Conservation (phyloP, 78 protist species). For the Bigelowiella natans region DNA sequence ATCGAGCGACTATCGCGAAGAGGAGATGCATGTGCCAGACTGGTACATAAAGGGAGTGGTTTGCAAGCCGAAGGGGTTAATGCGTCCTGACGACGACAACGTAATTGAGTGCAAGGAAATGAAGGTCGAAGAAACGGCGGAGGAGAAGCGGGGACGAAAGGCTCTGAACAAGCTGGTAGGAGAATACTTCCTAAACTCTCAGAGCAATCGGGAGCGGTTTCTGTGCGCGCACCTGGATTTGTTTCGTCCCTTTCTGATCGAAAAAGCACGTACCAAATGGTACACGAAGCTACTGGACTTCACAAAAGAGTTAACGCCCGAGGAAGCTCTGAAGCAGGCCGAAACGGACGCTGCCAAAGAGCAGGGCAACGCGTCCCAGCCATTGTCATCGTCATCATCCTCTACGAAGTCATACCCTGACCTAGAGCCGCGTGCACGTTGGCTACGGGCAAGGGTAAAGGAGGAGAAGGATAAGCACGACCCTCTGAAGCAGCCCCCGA, state of each 20-base stretch:
- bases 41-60: neutral
- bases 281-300: neutral
- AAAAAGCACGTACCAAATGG: neutral
- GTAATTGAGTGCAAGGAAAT: neutral
- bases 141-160: neutral
- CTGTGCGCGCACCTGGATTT: neutral
- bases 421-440: neutral
- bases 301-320: neutral
- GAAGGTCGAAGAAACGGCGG: neutral
- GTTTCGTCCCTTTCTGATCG: neutral
- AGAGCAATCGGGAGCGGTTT: neutral
- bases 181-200: neutral
- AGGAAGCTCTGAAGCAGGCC: too few relatives aligned
- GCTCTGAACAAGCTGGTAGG: neutral
- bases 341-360: neutral
- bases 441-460: neutral
- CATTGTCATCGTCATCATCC: neutral
- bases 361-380: neutral
- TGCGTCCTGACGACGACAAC: neutral
- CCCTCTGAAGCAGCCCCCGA: neutral
- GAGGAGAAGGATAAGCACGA: neutral
- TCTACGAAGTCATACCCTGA: neutral
- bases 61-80: neutral
- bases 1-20: neutral
- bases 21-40: neutral